Base-by-base conservation (phyloP, 495 filamentous ascomycete species). In the Penicillium flavigenum region DNA sequence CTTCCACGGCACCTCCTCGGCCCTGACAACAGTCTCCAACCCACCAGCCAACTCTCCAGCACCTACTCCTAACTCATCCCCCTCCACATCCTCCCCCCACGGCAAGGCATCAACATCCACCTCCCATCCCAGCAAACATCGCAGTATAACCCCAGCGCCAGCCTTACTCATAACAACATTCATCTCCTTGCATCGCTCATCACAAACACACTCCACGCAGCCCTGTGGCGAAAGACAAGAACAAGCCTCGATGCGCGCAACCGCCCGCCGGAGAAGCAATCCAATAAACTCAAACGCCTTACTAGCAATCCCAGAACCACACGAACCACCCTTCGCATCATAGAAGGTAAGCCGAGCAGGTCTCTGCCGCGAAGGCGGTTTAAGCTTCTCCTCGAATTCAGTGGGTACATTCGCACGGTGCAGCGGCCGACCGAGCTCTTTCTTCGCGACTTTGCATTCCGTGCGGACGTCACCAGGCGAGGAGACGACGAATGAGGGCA, bases 281-380 rank as follows among this genome's bases (percentile, higher is more conserved):
- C 96, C 90, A 20, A 96, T 77, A 65, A 95, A 95, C 67, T 97
- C 91, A 64, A 97, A 97, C 1, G 92, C 93, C 69, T 96, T 96
- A 29, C 83, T 87, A 47, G 87, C 88, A 58, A 97, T 92, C 5
- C 94, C 95, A 2, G 85, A 87, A 0, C 91, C 92, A 47, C 83
- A 85, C 0, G 86, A 80, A 0, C 93, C 94, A 19, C 92, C 94
- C 70, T 94, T 94, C 9, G 90, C 87, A 64, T 98, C 94, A 70
- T 96, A 98, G 72, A 98, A 96, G 0, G 91, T 96, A 54, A 98
- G 74, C 10, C 94, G 75, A 0, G 92, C 94, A 0, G 94, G 93
- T 7, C 94, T 79, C 70, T 94, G 95, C n/a, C 94, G 81, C 1
- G 73, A 70, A 14, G 84, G 86, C 12, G 76, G 75, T 48, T 64